Conservation (phyloP, 179 eudicot genomes). For the Camellia oleifera region DNA sequence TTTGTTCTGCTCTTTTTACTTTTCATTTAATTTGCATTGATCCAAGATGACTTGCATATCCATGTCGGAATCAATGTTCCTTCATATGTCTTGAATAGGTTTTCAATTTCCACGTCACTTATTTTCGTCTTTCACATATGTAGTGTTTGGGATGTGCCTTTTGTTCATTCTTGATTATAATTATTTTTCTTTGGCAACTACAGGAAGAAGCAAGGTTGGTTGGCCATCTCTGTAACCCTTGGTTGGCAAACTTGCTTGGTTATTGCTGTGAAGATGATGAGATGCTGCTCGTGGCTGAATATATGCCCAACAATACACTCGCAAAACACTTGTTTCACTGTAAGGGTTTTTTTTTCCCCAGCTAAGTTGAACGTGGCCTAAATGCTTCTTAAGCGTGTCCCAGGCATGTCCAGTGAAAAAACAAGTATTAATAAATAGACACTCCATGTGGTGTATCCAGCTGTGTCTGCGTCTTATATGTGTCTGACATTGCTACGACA, state of each 20-base stretch:
- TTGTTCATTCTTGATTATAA: background rate
- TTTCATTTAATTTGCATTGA: background rate
- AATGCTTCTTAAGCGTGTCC: background rate
- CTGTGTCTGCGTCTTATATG: too few species aligned
- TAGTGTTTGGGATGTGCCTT: background rate
- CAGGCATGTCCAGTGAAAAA: too few species aligned
- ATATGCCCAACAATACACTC: slow-evolving; percentile 58
- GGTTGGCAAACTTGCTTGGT: slow-evolving; percentile 53
- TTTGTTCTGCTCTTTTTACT: background rate
- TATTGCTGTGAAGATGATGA: slow-evolving; percentile 57
- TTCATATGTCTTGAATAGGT: background rate
- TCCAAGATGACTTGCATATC: background rate
- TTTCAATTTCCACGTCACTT: background rate
- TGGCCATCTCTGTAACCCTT: slow-evolving; percentile 43
- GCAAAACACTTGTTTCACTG: slow-evolving; percentile 71
- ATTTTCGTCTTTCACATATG: background rate
- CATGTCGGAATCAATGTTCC: background rate
- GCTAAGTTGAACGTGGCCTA: background rate
- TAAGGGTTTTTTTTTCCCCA: slow-evolving; percentile 22
- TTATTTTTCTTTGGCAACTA: slow-evolving; percentile 20
- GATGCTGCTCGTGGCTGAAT: slow-evolving; percentile 57
- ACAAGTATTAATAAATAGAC: too few species aligned
- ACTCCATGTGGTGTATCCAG: too few species aligned
- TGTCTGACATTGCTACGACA: too few species aligned
- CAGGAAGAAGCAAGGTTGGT: slow-evolving; percentile 57